A percentile compares a stretch with the other conserved stretches of the same genome.
These are phyloP conservation scores for Ettlia oleoabundans DNA, from an alignment of 139 green algal genomes.

Conservation along the genomic window DNA sequence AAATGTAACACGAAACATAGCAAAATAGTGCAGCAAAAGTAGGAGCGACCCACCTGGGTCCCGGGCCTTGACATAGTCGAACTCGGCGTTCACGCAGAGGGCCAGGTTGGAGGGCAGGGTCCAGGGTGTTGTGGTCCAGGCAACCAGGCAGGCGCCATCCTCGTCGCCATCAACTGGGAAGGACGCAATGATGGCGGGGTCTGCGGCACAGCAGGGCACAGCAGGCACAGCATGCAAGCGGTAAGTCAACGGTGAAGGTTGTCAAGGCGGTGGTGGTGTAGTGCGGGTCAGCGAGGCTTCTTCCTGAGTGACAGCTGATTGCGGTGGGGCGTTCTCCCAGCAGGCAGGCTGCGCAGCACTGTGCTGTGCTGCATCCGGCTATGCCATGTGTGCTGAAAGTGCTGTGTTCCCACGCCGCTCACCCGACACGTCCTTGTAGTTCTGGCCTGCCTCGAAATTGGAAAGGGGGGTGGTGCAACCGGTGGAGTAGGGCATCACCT, in stretches of 20 bases:
- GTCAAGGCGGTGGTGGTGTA: not conserved
- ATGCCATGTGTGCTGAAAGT: no score
- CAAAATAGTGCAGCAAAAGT: no score
- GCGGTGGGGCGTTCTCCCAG: no score
- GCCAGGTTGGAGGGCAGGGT: slow-evolving; percentile 98
- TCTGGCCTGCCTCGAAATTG: slow-evolving; percentile 99
- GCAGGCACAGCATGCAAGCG: not conserved
- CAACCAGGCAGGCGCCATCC: slow-evolving; percentile 84
- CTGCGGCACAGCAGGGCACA: not conserved
- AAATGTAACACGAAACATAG: no score
- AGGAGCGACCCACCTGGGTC: slow-evolving; percentile 14
- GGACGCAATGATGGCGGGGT: slow-evolving; percentile 72
- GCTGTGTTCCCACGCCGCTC: no score
- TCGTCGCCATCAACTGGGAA: slow-evolving; percentile 82
- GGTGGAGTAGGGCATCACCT: slow-evolving; percentile 99
- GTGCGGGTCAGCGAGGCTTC: not conserved
- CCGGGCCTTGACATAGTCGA: slow-evolving; percentile 89
- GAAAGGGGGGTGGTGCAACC: slow-evolving; percentile 92
- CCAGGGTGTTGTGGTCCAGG: slow-evolving; percentile 99
- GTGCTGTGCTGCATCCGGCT: no score
- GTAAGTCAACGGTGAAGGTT: not conserved
- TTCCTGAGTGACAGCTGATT: no score
- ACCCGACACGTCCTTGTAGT: slow-evolving; percentile 94
- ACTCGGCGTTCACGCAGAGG: slow-evolving; percentile 95
- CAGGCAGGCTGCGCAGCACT: no score